Base-by-base conservation (phyloP, 176 grass and related monocot species). In the Rhynchospora pubera region DNA sequence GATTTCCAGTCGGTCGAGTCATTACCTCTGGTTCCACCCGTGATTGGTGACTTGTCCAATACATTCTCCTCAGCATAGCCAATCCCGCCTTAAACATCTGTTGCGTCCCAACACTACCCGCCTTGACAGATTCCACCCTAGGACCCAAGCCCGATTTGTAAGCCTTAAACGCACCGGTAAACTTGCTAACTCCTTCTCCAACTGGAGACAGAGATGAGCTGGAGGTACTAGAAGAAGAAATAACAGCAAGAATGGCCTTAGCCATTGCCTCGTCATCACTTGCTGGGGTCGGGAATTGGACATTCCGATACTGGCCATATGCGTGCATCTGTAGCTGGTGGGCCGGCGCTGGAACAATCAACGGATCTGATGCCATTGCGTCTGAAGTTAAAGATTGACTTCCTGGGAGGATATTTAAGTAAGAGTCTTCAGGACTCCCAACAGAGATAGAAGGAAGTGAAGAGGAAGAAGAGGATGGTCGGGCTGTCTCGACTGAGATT, bases 51-150 rank as follows among this genome's bases (percentile, higher is more conserved):
- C 26, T 83, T 45, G 16, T 79, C 63, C 6, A 39, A 71, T 91
- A 51, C 47, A 93, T 86, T 79, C 53, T 91, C 53, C 57, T 74
- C 65, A 93, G 60, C 18, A 88, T 71, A 45, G 71, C 77, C 63
- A 94, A 78, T 47, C 57, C 82, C 74, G 34, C 87, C 84, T 98
- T 98, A 83, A 92, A 73, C 92, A 98, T 93, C 65, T 68, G 77
- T 80, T 98, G 95, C 0, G 87, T 59, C 11, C 81, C 68, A 6
- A 62, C n/a, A 2, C 83, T 81, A 3, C 76, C 79, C 9, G 62
- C 18, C 78, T 78, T 90, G 0, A 50, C 11, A 30, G 15, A 18
- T 45, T 68, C 46, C 7, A n/a, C 15, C 19, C 75, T 83, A 0
- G 90, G 86, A 0, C 62, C 81, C 6, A 92, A 79, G 23, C 83